Conservation (phyloP, 2,329 filamentous ascomycete genomes). For the Claviceps cyperi region DNA sequence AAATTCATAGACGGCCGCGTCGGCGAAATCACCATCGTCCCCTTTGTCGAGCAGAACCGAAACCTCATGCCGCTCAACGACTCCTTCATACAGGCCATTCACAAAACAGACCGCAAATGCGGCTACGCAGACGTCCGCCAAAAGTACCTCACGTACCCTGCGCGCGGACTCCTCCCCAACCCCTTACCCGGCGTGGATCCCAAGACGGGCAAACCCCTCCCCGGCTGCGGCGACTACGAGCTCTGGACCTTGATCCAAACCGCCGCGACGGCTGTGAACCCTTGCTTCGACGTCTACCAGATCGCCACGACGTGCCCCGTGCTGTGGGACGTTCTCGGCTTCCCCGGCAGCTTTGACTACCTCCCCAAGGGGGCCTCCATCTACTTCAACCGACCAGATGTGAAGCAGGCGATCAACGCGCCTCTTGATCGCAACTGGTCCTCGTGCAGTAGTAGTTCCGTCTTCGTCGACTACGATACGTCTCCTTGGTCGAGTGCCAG, state of each 20-base stretch:
- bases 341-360: conserved; percentile 48
- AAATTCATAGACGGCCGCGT: conserved; percentile 36
- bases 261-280: conserved; percentile 47
- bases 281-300: conserved; percentile 62
- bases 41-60: conserved; percentile 46
- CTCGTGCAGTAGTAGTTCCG: conserved; percentile 34
- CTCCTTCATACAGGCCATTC: conserved; percentile 15
- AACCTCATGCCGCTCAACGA: conserved; percentile 40
- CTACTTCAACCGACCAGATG: conserved; percentile 56
- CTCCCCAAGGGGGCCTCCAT: conserved; percentile 41
- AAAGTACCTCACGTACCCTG: conserved; percentile 51
- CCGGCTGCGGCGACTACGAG: conserved; percentile 31
- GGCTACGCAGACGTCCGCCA: conserved; percentile 45
- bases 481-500: neutral
- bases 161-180: conserved; percentile 27
- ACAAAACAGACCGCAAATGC: conserved; percentile 27
- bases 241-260: conserved; percentile 39
- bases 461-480: conserved; percentile 20
- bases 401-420: conserved; percentile 54
- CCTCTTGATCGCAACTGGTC: conserved; percentile 34
- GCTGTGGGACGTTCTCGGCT: conserved; percentile 56
- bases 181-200: conserved; percentile 8
- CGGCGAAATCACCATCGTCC: conserved; percentile 31
- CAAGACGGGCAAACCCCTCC: conserved; percentile 19
- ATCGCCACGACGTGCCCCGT: conserved; percentile 56